Percentiles rank a stretch among this genome's conserved stretches.
Conservation (phyloP, 805 yeast species). For the Candida ulmi region DNA sequence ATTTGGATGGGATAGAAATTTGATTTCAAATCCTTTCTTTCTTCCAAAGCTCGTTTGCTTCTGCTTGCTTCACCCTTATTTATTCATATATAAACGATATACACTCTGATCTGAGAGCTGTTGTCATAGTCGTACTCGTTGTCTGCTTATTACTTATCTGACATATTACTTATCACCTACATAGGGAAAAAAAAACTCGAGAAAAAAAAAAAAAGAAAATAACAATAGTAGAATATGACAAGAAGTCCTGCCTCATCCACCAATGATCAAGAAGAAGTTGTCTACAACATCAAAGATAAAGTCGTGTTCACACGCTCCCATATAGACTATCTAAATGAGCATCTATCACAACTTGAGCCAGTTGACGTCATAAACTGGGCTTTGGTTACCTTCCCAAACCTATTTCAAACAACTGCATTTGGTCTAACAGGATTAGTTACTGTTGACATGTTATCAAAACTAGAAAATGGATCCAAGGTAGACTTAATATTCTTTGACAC, state of each 20-base stretch:
- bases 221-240: background rate
- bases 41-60: background rate
- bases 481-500: constrained; percentile 88
- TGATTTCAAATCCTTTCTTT: background rate
- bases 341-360: constrained; percentile 50
- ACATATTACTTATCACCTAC: too few species aligned
- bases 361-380: constrained; percentile 81
- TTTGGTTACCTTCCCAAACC: constrained; percentile 68
- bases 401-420: constrained; percentile 91
- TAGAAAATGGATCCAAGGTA: constrained; percentile 38
- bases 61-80: background rate
- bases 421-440: constrained; percentile 91
- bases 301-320: constrained; percentile 44
- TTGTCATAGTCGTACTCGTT: too few species aligned
- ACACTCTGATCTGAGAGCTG: too few species aligned
- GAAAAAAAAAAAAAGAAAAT: background rate
- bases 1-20: background rate
- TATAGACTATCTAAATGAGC: constrained; percentile 59
- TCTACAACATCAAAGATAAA: constrained; percentile 24
- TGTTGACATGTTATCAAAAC: constrained; percentile 68
- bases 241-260: background rate
- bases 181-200: too few species aligned
- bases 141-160: too few species aligned
- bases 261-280: background rate
- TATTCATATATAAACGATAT: too few species aligned